These are phyloP conservation scores for Alternaria sp. DNA, from an alignment of 2,329 filamentous ascomycete genomes.

Conservation along the genomic window DNA sequence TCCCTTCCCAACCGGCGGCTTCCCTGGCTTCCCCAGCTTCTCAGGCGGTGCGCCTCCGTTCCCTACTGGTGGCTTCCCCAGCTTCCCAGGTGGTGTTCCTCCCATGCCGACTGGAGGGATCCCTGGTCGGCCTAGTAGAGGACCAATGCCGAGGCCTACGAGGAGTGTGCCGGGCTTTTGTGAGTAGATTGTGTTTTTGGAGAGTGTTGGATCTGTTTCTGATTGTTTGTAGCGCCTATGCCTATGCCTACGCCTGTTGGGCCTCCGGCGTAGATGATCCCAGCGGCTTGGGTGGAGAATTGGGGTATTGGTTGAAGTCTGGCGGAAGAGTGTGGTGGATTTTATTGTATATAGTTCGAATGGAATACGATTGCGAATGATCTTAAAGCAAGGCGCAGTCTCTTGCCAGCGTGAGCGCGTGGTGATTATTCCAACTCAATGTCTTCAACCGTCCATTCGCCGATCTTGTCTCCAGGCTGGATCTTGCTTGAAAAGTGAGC, in stretches of 20 bases:
- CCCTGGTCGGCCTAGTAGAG: conserved; percentile 3
- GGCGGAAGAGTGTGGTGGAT: not conserved
- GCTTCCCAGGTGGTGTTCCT: not conserved
- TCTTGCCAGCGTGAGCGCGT: no score
- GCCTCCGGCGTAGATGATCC: not conserved
- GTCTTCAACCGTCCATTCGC: not conserved
- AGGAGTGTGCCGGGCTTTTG: not conserved
- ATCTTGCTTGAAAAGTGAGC: fast-evolving
- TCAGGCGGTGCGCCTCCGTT: not conserved
- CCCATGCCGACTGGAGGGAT: conserved; percentile 6
- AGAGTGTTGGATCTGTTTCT: not conserved
- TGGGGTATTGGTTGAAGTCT: not conserved
- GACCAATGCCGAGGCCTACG: not conserved
- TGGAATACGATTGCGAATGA: not conserved
- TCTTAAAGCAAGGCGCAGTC: not conserved
- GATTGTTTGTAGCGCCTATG: not conserved
- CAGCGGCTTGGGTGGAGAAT: not conserved
- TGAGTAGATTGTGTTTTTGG: not conserved
- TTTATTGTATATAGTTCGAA: not conserved
- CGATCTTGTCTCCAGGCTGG: not conserved
- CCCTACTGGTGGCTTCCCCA: not conserved
- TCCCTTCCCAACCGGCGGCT: not conserved
- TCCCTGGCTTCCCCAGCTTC: conserved; percentile 3
- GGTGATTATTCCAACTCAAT: not conserved
- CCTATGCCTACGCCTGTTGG: not conserved